Percentiles rank a stretch among this genome's conserved stretches.
These are phyloP conservation scores for Heracleum sosnowskyi DNA, from an alignment of 129 eudicot genomes.

Conservation along the genomic window DNA sequence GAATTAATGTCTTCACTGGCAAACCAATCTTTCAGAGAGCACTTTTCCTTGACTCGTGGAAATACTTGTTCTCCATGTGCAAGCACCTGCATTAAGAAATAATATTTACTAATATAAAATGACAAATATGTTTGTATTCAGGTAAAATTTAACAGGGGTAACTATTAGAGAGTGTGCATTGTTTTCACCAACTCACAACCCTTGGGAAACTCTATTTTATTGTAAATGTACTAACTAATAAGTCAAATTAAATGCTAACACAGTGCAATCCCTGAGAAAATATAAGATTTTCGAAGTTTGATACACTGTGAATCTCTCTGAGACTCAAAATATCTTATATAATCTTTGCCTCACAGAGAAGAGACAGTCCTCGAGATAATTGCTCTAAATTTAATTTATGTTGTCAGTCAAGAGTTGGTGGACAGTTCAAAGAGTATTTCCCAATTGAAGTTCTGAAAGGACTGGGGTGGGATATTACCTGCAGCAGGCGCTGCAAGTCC, in stretches of 20 bases:
- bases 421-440: neutral
- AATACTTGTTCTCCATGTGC: slow-evolving; percentile 98
- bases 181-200: neutral
- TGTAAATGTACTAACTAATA: neutral
- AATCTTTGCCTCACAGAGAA: neutral
- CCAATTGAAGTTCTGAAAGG: neutral
- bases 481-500: slow-evolving; percentile 88
- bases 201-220: neutral
- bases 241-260: neutral
- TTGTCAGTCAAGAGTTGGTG: neutral
- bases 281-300: neutral
- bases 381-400: neutral
- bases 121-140: neutral
- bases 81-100: slow-evolving; percentile 46
- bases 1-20: slow-evolving; percentile 56
- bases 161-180: neutral
- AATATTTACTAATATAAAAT: neutral
- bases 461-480: slow-evolving; percentile 36
- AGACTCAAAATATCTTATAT: neutral
- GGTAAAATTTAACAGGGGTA: neutral
- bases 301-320: neutral
- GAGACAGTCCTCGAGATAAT: neutral
- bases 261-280: neutral
- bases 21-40: slow-evolving; percentile 82
- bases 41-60: slow-evolving; percentile 88